Evolutionary conservation across 257 asterid genomes (phyloP).

Genomic region (Solanum acaule): DNA sequence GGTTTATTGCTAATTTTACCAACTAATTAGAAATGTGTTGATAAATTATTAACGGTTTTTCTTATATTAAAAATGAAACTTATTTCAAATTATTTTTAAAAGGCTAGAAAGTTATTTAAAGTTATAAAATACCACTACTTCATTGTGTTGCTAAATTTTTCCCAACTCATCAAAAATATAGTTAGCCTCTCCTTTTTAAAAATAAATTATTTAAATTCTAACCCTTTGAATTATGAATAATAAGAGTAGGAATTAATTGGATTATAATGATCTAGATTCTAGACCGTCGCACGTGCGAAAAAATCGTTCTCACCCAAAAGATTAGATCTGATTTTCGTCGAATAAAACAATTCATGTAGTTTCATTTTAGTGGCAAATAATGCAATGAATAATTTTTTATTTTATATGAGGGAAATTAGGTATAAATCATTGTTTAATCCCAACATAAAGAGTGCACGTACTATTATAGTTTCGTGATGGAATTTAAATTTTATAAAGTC

Average conservation of each 20-base stretch:
- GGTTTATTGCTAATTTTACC: no score
- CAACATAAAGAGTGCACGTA: not conserved
- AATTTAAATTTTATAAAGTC: not conserved
- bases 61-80: no score
- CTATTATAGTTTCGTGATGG: not conserved
- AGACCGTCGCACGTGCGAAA: not conserved
- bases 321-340: not conserved
- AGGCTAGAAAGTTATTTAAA: not conserved
- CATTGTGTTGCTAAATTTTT: not conserved
- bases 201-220: not conserved
- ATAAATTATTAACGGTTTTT: no score
- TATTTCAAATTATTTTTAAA: not conserved
- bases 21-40: no score
- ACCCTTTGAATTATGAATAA: not conserved
- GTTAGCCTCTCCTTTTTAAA: not conserved
- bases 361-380: not conserved
- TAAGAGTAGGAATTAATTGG: not conserved
- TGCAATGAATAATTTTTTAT: not conserved
- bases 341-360: not conserved
- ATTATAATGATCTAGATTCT: not conserved
- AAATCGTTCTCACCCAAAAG: not conserved
- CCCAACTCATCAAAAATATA: not conserved
- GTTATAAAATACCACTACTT: not conserved
- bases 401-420: not conserved
- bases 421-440: not conserved